A percentile compares a stretch with the other conserved stretches of the same genome.
Evolutionary conservation across 805 yeast species (phyloP).

Genomic region (Wickerhamiella dianesei): DNA sequence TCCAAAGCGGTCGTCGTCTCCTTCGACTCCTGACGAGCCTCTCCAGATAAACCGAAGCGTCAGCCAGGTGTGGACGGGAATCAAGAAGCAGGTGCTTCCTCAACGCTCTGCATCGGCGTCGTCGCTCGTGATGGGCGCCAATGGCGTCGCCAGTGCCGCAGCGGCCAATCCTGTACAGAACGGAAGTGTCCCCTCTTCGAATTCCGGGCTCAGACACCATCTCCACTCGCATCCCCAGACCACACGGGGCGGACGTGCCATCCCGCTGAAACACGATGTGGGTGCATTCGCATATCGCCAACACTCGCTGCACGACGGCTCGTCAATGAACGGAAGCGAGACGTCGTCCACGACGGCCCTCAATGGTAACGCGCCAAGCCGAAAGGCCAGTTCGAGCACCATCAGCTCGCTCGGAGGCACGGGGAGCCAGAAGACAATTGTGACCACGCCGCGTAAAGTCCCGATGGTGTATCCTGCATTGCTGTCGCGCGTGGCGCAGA

Average conservation of each 20-base stretch:
- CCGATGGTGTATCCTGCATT: constrained; percentile 84
- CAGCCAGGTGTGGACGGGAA: constrained; percentile 17
- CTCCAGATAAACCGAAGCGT: constrained; percentile 10
- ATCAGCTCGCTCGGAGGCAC: constrained; percentile 14
- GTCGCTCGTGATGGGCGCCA: not conserved
- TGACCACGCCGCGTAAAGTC: constrained; percentile 35
- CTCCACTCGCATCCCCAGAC: constrained; percentile 3
- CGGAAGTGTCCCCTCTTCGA: not conserved
- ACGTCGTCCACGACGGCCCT: not conserved
- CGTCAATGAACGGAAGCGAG: not conserved
- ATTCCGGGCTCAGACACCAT: constrained; percentile 5
- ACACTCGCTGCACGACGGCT: not conserved
- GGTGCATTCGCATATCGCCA: constrained; percentile 12
- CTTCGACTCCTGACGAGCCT: not conserved
- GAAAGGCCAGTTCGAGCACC: constrained; percentile 18
- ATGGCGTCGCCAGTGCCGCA: constrained; percentile 4
- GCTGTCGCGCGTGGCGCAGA: constrained; percentile 68
- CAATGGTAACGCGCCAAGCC: constrained; percentile 8
- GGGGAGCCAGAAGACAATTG: constrained; percentile 28
- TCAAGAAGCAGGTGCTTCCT: constrained; percentile 15
- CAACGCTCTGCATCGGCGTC: constrained; percentile 17
- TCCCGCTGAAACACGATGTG: constrained; percentile 16
- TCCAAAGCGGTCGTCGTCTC: constrained; percentile 3
- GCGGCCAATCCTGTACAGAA: not conserved
- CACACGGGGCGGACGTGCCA: constrained; percentile 21